Evolutionary conservation across 2,329 filamentous ascomycete species (phyloP), one percentile per base, ranked within the genome.

Genomic region (Exophiala aquamarina): DNA sequence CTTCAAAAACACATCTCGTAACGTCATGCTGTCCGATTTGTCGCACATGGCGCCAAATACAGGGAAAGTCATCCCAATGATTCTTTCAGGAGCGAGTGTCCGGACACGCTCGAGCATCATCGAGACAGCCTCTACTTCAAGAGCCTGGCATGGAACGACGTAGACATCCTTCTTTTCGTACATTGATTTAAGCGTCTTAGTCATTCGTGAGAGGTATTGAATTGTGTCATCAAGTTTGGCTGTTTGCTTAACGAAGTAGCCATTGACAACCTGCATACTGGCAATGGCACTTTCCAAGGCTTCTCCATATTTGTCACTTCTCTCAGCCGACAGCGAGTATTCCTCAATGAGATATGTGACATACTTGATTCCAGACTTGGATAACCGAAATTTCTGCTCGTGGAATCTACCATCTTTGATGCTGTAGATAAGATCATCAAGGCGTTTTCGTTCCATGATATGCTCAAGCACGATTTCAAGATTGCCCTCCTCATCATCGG

Each of bases 391-490:
- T 63, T 93, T 92, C 63, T 93, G 88, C 63, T 93, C 88, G 57
- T 86, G 84, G 58, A 90, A 92, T 2, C 88, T 82, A 1, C 87
- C 86, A 53, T 92, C 88, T 64, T 87, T 89, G 68, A 93, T 89
- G 52, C 86, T 90, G 41, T 77, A 72, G n/a, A 92, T 77, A 37
- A 93, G 70, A 63, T 93, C 88, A 61, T 92, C 87, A 0, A 91
- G 76, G 7, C 88, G 77, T 63, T 93, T 93, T 51, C 88, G 78
- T 67, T 93, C 88, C 1, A 90, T 78, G 35, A 93, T 87, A 75
- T 84, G 89, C 64, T 92, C 87, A 3, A 93, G 72, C 37, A 89
- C 81, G 10, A 92, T 68, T 63, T 91, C 87, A 49, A 82, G 77
- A 13, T 84, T 82, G 11, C 66, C 66, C 62, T 71, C 70, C 50